These are phyloP conservation scores for Przewalskia tangutica DNA, from an alignment of 257 asterid genomes.

Conservation along the genomic window DNA sequence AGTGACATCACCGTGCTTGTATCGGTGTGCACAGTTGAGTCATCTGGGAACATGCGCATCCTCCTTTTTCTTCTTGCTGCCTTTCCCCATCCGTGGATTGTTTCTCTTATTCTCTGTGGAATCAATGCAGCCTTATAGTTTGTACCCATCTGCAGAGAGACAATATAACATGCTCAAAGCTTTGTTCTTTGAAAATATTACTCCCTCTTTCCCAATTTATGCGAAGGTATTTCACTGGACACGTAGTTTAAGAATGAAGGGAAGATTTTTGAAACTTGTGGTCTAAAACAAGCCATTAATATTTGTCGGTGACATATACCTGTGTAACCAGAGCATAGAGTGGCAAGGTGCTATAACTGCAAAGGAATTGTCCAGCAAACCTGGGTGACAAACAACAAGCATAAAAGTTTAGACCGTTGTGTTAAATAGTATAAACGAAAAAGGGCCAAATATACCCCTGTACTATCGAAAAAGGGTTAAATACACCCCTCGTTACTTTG, in stretches of 20 bases:
- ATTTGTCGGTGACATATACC: conserved; percentile 23
- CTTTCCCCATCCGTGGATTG: conserved; percentile 94
- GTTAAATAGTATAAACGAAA: neutral
- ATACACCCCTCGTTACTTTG: no score
- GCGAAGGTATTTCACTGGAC: no score
- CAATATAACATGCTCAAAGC: neutral
- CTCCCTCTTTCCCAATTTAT: neutral
- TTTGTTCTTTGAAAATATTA: neutral
- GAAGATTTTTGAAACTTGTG: no score
- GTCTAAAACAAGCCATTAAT: neutral
- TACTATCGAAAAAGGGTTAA: no score
- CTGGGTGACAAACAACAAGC: conserved; percentile 18
- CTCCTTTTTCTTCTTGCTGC: conserved; percentile 73
- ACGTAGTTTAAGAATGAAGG: no score
- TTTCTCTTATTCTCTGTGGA: conserved; percentile 68
- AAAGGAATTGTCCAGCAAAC: conserved; percentile 73
- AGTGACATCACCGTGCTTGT: conserved; percentile 75
- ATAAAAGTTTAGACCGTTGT: neutral
- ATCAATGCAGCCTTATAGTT: conserved; percentile 82
- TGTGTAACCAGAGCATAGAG: conserved; percentile 86
- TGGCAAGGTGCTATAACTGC: conserved; percentile 95
- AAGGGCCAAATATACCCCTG: no score
- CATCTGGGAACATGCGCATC: conserved; percentile 43
- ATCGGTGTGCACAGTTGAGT: conserved; percentile 66
- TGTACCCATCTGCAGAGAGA: conserved; percentile 73